A percentile compares a stretch with the other conserved stretches of the same genome.
These are phyloP conservation scores for Pouteria campechiana DNA, from an alignment of 179 eudicot genomes.

Conservation along the genomic window DNA sequence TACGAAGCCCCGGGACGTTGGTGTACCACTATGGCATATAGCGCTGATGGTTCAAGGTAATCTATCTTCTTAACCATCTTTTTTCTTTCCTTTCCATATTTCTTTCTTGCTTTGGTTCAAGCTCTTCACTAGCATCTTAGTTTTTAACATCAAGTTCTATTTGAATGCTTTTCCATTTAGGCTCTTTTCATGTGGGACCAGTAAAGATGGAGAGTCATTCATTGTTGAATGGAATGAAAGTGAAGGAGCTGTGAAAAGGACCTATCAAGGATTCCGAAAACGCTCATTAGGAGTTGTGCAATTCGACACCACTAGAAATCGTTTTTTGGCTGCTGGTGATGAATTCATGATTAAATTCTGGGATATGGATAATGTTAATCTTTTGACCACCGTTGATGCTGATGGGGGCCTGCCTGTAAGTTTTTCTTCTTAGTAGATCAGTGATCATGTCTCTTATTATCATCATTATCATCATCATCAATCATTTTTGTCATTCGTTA, in stretches of 20 bases:
- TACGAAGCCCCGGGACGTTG: slow-evolving; percentile 96
- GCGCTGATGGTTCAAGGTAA: slow-evolving; percentile 92
- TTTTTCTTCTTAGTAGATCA: slow-evolving; percentile 1
- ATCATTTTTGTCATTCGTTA: too few species aligned
- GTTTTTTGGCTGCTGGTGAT: slow-evolving; percentile 89
- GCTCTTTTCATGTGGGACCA: slow-evolving; percentile 92
- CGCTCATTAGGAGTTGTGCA: slow-evolving; percentile 81
- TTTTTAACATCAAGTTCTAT: too few species aligned
- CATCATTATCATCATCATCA: too few species aligned
- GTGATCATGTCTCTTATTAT: neutral
- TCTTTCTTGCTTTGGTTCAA: neutral
- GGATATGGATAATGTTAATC: slow-evolving; percentile 89
- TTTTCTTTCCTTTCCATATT: neutral
- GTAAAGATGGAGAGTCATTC: slow-evolving; percentile 89
- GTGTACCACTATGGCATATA: slow-evolving; percentile 96
- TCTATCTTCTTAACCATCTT: slow-evolving; percentile 1
- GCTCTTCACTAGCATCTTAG: too few species aligned
- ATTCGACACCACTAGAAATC: slow-evolving; percentile 83
- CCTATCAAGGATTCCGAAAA: slow-evolving; percentile 76
- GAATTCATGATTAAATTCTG: slow-evolving; percentile 76
- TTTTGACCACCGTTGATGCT: slow-evolving; percentile 71
- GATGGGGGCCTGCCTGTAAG: slow-evolving; percentile 92
- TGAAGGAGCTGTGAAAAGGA: slow-evolving; percentile 93
- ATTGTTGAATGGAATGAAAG: slow-evolving; percentile 99
- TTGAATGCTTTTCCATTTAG: slow-evolving; percentile 17